phyloP scores from a whole-genome alignment of 768 basidiomycete genomes.

The Collybia sordida region DNA sequence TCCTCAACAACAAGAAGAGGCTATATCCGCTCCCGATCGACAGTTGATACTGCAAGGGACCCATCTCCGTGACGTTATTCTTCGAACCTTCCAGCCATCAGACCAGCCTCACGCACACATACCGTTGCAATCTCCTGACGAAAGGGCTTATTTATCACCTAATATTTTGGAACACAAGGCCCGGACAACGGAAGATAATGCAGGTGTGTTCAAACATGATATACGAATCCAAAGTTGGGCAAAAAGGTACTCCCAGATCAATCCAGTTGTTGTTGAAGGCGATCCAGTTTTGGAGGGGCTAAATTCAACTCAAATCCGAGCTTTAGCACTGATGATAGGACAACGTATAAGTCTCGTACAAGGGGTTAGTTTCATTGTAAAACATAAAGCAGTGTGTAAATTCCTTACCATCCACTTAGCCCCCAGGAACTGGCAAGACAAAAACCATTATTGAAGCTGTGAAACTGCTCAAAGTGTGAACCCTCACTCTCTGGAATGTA shows the following conservation, averaged over 20 bases:
- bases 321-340: conserved; percentile 86
- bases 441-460: conserved; percentile 87
- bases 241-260: conserved; percentile 53
- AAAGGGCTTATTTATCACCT: conserved; percentile 33
- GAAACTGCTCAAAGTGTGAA: conserved; percentile 68
- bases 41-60: conserved; percentile 71
- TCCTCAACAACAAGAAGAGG: conserved; percentile 38
- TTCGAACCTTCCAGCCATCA: conserved; percentile 51
- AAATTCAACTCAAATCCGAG: conserved; percentile 76
- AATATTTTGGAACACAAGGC: conserved; percentile 35
- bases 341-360: conserved; percentile 80
- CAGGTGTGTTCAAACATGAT: conserved; percentile 66
- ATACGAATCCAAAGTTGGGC: conserved; percentile 84
- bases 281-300: conserved; percentile 69
- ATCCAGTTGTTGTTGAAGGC: conserved; percentile 70
- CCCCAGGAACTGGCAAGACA: conserved; percentile 92
- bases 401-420: conserved; percentile 39
- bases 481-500: background rate
- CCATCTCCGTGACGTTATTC: conserved; percentile 65
- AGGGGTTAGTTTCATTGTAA: conserved; percentile 56
- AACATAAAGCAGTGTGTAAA: conserved; percentile 4
- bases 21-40: conserved; percentile 25
- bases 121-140: conserved; percentile 38
- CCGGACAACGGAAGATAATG: conserved; percentile 13
- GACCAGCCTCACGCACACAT: conserved; percentile 27